phyloP scores from a whole-genome alignment of 495 filamentous ascomycete genomes.

The Penicillium parvum region DNA sequence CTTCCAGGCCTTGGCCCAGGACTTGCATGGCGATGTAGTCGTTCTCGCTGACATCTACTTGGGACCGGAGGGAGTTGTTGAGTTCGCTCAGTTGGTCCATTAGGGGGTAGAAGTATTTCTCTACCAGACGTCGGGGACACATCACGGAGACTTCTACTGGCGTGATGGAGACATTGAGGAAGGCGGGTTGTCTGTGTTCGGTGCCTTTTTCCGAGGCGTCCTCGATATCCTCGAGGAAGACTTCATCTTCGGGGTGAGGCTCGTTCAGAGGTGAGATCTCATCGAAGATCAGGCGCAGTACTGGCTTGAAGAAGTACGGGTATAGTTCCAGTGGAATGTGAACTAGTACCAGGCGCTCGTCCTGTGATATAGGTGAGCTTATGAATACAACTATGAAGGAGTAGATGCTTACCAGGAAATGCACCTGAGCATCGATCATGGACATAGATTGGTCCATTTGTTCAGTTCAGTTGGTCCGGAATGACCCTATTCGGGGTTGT shows the following conservation, averaged over 20 bases:
- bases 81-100: conserved; percentile 44
- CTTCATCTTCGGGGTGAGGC: conserved; percentile 14
- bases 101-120: conserved; percentile 68
- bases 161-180: conserved; percentile 90
- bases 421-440: conserved; percentile 52
- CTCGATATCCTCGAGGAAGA: conserved; percentile 15
- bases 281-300: conserved; percentile 78
- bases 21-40: conserved; percentile 86
- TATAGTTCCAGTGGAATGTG: conserved; percentile 87
- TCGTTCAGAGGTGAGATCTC: conserved; percentile 40
- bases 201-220: conserved; percentile 27
- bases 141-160: conserved; percentile 91
- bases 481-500: neutral
- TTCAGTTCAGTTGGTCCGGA: no score
- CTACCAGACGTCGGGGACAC: conserved; percentile 68
- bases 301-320: conserved; percentile 72
- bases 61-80: conserved; percentile 33
- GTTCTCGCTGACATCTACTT: conserved; percentile 71
- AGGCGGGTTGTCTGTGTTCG: conserved; percentile 57
- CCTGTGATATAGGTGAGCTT: conserved; percentile 48
- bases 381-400: neutral
- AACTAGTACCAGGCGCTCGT: conserved; percentile 80
- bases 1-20: conserved; percentile 81
- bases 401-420: conserved; percentile 48
- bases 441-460: conserved; percentile 46